These are phyloP conservation scores for Aspergillus novofumigatus DNA, from an alignment of 2,329 filamentous ascomycete species.

Conservation along the genomic window DNA sequence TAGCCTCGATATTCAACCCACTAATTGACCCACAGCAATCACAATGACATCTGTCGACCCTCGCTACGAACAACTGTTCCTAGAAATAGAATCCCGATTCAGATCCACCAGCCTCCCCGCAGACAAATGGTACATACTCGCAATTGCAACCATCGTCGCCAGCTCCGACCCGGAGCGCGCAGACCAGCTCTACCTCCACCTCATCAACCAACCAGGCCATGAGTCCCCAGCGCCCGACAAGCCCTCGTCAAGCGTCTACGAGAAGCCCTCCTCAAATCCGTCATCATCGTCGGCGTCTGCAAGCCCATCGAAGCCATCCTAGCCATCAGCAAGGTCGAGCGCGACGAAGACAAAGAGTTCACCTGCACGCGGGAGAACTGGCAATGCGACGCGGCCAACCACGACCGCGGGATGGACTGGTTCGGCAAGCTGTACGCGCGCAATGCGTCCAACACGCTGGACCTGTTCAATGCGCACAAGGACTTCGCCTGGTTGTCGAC, in stretches of 20 bases:
- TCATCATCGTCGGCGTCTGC: slow-evolving; percentile 57
- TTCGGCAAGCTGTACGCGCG: slow-evolving; percentile 54
- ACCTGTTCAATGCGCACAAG: slow-evolving; percentile 28
- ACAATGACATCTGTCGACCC: slow-evolving; percentile 22
- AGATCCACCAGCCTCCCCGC: slow-evolving; percentile 19
- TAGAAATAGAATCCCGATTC: slow-evolving; percentile 26
- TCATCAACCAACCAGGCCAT: slow-evolving; percentile 49
- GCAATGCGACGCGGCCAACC: slow-evolving; percentile 55
- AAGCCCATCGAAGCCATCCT: slow-evolving; percentile 60
- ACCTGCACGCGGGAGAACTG: slow-evolving; percentile 53
- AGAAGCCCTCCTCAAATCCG: slow-evolving; percentile 58
- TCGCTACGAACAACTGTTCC: slow-evolving; percentile 26
- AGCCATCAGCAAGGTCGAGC: slow-evolving; percentile 50
- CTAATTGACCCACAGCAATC: background rate
- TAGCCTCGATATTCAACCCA: background rate
- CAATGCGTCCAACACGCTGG: slow-evolving; percentile 38
- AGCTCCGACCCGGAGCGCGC: slow-evolving; percentile 50
- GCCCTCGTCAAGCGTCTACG: slow-evolving; percentile 40
- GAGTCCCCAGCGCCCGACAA: slow-evolving; percentile 27
- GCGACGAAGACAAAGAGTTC: slow-evolving; percentile 56
- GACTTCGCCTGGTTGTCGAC: slow-evolving; percentile 69
- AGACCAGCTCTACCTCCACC: slow-evolving; percentile 53
- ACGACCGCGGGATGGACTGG: slow-evolving; percentile 52
- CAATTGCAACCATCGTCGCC: slow-evolving; percentile 45
- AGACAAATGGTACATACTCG: slow-evolving; percentile 33